Evolutionary conservation across 2,329 filamentous ascomycete genomes (phyloP).

Genomic region (Samsoniella hepiali): DNA sequence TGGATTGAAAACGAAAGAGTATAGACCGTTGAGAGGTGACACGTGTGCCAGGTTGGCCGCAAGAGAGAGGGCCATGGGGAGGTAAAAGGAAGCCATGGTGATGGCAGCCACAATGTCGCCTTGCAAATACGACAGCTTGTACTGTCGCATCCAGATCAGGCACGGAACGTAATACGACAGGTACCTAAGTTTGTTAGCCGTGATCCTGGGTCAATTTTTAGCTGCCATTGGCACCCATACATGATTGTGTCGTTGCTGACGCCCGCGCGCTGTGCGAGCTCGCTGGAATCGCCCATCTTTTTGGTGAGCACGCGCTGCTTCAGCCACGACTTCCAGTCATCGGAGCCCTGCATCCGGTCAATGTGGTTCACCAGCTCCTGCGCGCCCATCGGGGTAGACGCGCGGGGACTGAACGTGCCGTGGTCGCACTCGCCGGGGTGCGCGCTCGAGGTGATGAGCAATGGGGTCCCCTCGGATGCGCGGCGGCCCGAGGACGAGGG

Average conservation of each 20-base stretch:
- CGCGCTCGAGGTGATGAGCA: constrained; percentile 37
- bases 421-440: constrained; percentile 60
- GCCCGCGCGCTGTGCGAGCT: constrained; percentile 68
- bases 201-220: too few relatives aligned
- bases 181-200: constrained; percentile 56
- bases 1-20: constrained; percentile 90
- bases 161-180: constrained; percentile 90
- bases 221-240: constrained; percentile 45
- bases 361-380: constrained; percentile 5
- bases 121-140: constrained; percentile 74
- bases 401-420: constrained; percentile 72
- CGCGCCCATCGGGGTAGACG: constrained; percentile 43
- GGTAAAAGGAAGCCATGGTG: constrained; percentile 98
- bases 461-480: constrained; percentile 49
- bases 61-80: constrained; percentile 93
- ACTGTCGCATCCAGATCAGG: constrained; percentile 85
- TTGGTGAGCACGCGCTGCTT: constrained; percentile 54
- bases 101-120: constrained; percentile 86
- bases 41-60: constrained; percentile 90
- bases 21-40: constrained; percentile 89
- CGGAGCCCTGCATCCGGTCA: constrained; percentile 28
- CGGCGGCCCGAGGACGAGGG: constrained; percentile 25
- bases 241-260: constrained; percentile 70
- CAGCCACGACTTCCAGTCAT: constrained; percentile 49
- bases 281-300: constrained; percentile 70